phyloP scores from a whole-genome alignment of 768 basidiomycete genomes.

The Termitomyces sp. region DNA sequence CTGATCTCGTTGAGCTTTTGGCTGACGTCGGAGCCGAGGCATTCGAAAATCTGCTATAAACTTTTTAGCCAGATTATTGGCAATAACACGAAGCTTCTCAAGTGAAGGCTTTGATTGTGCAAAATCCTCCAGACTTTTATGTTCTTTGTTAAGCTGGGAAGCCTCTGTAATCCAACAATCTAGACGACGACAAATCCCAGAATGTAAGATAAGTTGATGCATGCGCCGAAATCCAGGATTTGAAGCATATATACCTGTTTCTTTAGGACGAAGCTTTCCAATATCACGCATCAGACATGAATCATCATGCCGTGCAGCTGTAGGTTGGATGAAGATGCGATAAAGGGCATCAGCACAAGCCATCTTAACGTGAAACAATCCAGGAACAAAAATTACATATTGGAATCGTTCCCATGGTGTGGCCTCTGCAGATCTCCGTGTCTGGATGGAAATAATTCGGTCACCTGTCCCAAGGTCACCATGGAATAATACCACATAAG shows the following conservation, averaged over 20 bases:
- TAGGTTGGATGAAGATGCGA: conserved; percentile 18
- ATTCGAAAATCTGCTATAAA: conserved; percentile 14
- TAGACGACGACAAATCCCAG: conserved; percentile 19
- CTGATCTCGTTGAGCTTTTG: conserved; percentile 19
- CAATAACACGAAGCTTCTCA: conserved; percentile 20
- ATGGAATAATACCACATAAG: background rate
- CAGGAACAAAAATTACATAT: background rate
- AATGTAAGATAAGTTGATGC: conserved; percentile 30
- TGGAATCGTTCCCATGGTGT: conserved; percentile 25
- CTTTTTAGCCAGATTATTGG: conserved; percentile 16
- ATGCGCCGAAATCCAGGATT: conserved; percentile 32
- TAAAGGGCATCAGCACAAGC: conserved; percentile 11
- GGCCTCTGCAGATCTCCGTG: conserved; percentile 19
- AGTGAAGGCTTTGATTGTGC: conserved; percentile 24
- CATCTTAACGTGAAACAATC: too few species aligned
- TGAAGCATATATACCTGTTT: conserved; percentile 15
- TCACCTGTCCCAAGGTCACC: conserved; percentile 23
- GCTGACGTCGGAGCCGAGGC: background rate
- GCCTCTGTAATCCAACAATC: conserved; percentile 26
- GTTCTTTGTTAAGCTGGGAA: background rate
- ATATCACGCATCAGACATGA: background rate
- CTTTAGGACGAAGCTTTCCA: conserved; percentile 21
- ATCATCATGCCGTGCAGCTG: background rate
- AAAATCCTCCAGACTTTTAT: conserved; percentile 20
- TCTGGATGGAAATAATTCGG: conserved; percentile 17